A percentile compares a stretch with the other conserved stretches of the same genome.
These are phyloP conservation scores for Dactylellina haptotyla DNA, from an alignment of 2,329 filamentous ascomycete species.

Conservation along the genomic window DNA sequence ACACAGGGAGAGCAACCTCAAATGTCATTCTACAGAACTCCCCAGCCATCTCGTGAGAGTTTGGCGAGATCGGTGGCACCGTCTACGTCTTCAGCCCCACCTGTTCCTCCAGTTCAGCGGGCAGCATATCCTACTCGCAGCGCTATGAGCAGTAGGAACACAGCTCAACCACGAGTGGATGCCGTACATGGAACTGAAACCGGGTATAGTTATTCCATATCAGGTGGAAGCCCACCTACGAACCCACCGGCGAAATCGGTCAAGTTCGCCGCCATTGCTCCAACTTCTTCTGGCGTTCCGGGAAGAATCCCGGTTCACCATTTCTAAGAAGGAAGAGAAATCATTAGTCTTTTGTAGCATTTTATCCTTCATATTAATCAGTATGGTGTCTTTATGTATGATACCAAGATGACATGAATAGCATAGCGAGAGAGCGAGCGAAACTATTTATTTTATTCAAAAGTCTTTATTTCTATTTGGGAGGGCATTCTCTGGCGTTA, in stretches of 20 bases:
- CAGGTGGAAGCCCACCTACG: slow-evolving; percentile 12
- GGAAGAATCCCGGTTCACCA: slow-evolving; percentile 28
- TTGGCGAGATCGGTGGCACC: slow-evolving; percentile 28
- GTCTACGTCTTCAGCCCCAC: slow-evolving; percentile 12
- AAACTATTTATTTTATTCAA: slow-evolving; percentile 15
- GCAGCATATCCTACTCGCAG: slow-evolving; percentile 26
- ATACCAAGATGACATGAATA: slow-evolving; percentile 16
- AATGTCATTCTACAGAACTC: slow-evolving; percentile 43
- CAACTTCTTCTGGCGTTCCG: slow-evolving; percentile 9
- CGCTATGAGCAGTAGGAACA: slow-evolving; percentile 33
- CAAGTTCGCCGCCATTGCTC: slow-evolving; percentile 44
- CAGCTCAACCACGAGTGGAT: slow-evolving; percentile 9
- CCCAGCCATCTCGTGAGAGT: slow-evolving; percentile 40
- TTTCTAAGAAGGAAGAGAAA: slow-evolving; percentile 20
- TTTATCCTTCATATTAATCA: slow-evolving; percentile 7
- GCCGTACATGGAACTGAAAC: slow-evolving; percentile 35
- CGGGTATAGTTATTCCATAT: slow-evolving; percentile 38
- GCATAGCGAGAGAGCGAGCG: slow-evolving; percentile 38
- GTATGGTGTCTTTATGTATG: background rate
- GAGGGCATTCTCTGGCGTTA: slow-evolving; percentile 26
- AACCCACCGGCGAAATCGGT: slow-evolving; percentile 34
- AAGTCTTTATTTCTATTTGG: slow-evolving; percentile 22
- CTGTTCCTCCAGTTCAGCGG: slow-evolving; percentile 10
- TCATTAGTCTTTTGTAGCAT: slow-evolving; percentile 3
- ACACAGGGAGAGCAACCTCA: slow-evolving; percentile 19